phyloP scores from a whole-genome alignment of 257 asterid species.

The Paulownia fortunei region DNA sequence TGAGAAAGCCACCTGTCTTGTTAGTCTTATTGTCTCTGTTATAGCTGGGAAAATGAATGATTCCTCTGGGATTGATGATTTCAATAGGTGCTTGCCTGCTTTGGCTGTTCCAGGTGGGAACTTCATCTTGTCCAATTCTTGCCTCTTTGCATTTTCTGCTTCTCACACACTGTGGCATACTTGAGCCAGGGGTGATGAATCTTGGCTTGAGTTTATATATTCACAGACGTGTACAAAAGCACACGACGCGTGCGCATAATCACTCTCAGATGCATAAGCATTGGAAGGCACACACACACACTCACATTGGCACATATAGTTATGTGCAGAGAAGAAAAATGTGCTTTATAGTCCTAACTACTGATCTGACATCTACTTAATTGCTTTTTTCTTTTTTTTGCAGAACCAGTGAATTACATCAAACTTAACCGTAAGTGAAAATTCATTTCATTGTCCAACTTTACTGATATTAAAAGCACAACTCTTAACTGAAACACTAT shows the following conservation, averaged over 20 bases:
- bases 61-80: constrained; percentile 39
- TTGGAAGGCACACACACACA: no score
- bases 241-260: no score
- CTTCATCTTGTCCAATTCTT: constrained; percentile 2
- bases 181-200: no score
- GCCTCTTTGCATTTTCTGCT: neutral
- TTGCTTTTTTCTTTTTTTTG: constrained; percentile 27
- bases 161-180: neutral
- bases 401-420: constrained; percentile 58
- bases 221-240: no score
- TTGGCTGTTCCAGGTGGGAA: constrained; percentile 52
- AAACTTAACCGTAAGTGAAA: constrained; percentile 57
- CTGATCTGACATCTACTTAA: constrained; percentile 5
- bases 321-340: neutral
- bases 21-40: constrained; percentile 53
- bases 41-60: constrained; percentile 44
- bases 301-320: neutral
- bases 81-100: constrained; percentile 66
- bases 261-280: no score
- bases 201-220: no score
- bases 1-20: constrained; percentile 55
- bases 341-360: neutral
- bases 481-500: neutral
- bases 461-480: neutral
- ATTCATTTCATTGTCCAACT: neutral